These are phyloP conservation scores for Nakazawaea peltata DNA, from an alignment of 805 yeast species.

Conservation along the genomic window DNA sequence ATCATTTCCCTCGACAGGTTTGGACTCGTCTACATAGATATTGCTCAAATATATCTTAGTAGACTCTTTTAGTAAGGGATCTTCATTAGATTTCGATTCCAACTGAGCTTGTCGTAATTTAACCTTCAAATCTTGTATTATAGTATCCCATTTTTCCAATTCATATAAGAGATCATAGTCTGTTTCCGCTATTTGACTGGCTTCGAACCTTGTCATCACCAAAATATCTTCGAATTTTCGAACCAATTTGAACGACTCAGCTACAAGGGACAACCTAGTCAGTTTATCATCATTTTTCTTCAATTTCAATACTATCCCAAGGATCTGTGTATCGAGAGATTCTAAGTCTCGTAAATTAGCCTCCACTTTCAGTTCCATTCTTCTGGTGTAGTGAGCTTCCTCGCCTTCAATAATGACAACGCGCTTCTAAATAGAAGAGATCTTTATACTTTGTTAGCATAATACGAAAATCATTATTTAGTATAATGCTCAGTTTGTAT, in stretches of 20 bases:
- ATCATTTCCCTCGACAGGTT: too few relatives aligned
- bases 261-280: constrained; percentile 15
- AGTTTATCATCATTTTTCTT: constrained; percentile 1
- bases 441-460: too few relatives aligned
- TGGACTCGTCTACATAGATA: not conserved
- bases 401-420: too few relatives aligned
- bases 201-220: constrained; percentile 14
- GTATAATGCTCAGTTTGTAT: too few relatives aligned
- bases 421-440: too few relatives aligned
- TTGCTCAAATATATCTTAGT: constrained; percentile 11
- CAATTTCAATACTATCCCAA: constrained; percentile 2
- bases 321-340: constrained; percentile 1
- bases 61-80: too few relatives aligned
- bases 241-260: constrained; percentile 30
- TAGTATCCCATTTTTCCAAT: constrained; percentile 12
- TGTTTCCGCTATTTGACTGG: not conserved
- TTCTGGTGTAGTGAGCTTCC: too few relatives aligned
- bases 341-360: constrained; percentile 1
- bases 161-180: not conserved
- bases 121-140: constrained; percentile 17
- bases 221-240: constrained; percentile 32
- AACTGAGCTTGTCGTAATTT: constrained; percentile 21
- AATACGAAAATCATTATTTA: too few relatives aligned
- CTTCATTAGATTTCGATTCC: constrained; percentile 16
- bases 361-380: constrained; percentile 4